Percentiles rank a stretch among this genome's conserved stretches.
Evolutionary conservation across 2,329 filamentous ascomycete species (phyloP).

Genomic region (Ophiostoma novo-ulmi): DNA sequence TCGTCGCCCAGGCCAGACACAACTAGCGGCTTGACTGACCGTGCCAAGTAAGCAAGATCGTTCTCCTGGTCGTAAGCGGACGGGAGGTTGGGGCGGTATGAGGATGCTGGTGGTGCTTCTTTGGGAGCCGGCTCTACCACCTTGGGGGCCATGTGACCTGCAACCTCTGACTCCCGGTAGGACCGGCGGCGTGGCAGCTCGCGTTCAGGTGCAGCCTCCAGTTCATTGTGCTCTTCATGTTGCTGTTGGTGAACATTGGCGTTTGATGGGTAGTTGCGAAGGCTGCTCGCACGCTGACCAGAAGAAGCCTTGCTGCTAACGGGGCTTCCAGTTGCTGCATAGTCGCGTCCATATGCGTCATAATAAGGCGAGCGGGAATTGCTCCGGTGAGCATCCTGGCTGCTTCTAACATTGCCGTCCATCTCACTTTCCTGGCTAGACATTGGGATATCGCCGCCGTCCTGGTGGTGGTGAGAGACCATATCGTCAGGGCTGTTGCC

Average conservation of each 20-base stretch:
- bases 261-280: conserved; percentile 36
- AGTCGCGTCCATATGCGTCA: conserved; percentile 42
- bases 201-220: background rate
- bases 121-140: conserved; percentile 34
- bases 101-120: conserved; percentile 53
- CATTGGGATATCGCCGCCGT: conserved; percentile 39
- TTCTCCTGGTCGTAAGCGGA: conserved; percentile 79
- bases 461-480: conserved; percentile 34
- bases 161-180: background rate
- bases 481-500: conserved; percentile 34
- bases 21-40: conserved; percentile 50
- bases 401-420: conserved; percentile 20
- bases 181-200: conserved; percentile 13
- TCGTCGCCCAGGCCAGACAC: conserved; percentile 39
- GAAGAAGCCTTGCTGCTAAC: conserved; percentile 45
- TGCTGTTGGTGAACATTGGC: conserved; percentile 14
- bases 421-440: conserved; percentile 41
- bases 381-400: conserved; percentile 37
- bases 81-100: conserved; percentile 45
- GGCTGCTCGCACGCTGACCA: conserved; percentile 19
- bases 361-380: conserved; percentile 42
- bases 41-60: conserved; percentile 64
- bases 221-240: conserved; percentile 9
- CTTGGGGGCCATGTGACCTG: conserved; percentile 33
- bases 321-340: conserved; percentile 55